Evolutionary conservation across 129 eudicot genomes (phyloP), one percentile per base, ranked within the genome.

Genomic region (Tagetes erecta): DNA sequence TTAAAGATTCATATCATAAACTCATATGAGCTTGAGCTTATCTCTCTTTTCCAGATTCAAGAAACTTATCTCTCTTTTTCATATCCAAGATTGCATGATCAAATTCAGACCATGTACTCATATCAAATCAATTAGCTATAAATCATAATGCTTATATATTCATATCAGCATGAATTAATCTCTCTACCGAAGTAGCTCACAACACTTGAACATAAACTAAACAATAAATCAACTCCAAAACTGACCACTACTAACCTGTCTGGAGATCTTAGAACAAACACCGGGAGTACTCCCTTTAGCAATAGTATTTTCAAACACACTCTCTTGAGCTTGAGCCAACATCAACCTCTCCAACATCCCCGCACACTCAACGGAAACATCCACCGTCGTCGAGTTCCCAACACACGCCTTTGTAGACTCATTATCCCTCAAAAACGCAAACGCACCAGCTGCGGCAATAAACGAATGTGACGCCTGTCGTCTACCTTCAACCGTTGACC

Each of bases 241-340:
- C 13, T 39, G 5, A 36, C 34, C 38, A 51, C 2, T 64, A 36
- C 68, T 34, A 2, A 92, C 98, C 98, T 94, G 98, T 80, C 91
- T 86, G 0, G 98, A 83, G 30, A 94, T 94, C 84, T 94, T 94
- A 6, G 98, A 81, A 57, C 97, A 94, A 53, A 88, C 97, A 30
- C 96, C 95, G 49, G 96, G 85, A 8, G 89, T 94, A 57, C 95
- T 94, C 34, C 97, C 97, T 73, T 90, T 90, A 1, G 98, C 97
- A 78, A 94, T 94, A 0, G 89, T 88, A 74, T 91, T 90, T 87
- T 94, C 98, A 66, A 90, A 94, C 31, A 88, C 97, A 75, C 97
- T 90, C 62, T 94, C 98, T 81, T 94, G 98, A 0, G 98, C 98
- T 67, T 94, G 98, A n/a, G 98, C 98, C 44, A 94, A 73, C 98